A percentile compares a stretch with the other conserved stretches of the same genome.
phyloP scores from a whole-genome alignment of 176 grass and related monocot species.

The Oryza punctata region DNA sequence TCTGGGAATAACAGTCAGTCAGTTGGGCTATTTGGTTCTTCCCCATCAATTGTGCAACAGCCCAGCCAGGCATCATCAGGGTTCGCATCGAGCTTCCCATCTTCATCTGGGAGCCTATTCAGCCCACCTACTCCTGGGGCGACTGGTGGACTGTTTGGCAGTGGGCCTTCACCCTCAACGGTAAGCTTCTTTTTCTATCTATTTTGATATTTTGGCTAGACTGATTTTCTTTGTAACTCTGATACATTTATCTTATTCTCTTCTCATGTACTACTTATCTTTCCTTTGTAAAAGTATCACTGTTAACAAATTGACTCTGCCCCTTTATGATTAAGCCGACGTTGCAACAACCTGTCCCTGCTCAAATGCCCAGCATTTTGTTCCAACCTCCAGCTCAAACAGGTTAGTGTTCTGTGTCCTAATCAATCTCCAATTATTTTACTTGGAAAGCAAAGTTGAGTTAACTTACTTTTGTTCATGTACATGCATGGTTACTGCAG shows the following conservation, averaged over 20 bases:
- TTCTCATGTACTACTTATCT: constrained; percentile 19
- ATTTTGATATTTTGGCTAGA: constrained; percentile 27
- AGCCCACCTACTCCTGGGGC: constrained; percentile 45
- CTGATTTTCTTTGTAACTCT: neutral
- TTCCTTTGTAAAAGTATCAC: constrained; percentile 27
- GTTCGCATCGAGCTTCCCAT: constrained; percentile 44
- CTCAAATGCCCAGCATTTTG: constrained; percentile 57
- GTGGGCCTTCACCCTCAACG: constrained; percentile 42
- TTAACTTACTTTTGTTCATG: constrained; percentile 16
- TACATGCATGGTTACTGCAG: constrained; percentile 40
- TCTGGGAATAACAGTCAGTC: constrained; percentile 58
- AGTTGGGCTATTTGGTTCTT: constrained; percentile 59
- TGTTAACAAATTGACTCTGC: constrained; percentile 15
- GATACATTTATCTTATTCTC: constrained; percentile 7
- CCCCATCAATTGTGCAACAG: constrained; percentile 47
- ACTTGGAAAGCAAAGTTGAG: neutral
- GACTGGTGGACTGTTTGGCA: constrained; percentile 56
- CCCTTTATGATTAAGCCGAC: constrained; percentile 36
- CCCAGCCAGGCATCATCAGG: constrained; percentile 47
- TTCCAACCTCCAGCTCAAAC: constrained; percentile 61
- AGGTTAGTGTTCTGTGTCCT: constrained; percentile 48
- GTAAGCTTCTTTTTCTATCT: constrained; percentile 39
- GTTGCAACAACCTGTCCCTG: constrained; percentile 51
- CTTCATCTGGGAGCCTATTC: constrained; percentile 59
- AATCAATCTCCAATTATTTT: constrained; percentile 5